Conservation (phyloP, 129 eudicot species). For the Smallanthus sonchifolius region DNA sequence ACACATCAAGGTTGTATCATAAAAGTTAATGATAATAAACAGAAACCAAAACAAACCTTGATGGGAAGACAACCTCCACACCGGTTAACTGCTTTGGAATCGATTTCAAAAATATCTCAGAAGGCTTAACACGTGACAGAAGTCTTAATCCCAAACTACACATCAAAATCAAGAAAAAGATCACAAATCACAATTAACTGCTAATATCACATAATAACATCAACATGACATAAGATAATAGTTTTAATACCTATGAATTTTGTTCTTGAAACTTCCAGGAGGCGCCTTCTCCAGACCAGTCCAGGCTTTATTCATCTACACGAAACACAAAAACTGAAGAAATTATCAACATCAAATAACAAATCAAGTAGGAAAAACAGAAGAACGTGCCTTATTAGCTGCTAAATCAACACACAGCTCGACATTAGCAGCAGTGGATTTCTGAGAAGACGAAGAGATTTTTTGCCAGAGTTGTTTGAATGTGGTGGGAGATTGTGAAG, state of each 20-base stretch:
- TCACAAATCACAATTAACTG: constrained; percentile 8
- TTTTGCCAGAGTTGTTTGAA: constrained; percentile 59
- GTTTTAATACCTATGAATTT: constrained; percentile 64
- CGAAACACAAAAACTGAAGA: not conserved
- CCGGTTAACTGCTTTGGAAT: constrained; percentile 68
- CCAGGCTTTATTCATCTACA: constrained; percentile 92
- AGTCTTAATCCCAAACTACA: constrained; percentile 73
- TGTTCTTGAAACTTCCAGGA: constrained; percentile 73
- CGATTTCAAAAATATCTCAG: constrained; percentile 89
- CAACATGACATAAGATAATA: not conserved
- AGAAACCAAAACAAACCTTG: constrained; percentile 54
- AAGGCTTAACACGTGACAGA: constrained; percentile 88
- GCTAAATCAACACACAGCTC: constrained; percentile 74
- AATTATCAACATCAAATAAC: not conserved
- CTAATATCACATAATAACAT: not conserved
- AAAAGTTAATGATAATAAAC: not conserved
- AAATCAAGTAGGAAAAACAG: not conserved
- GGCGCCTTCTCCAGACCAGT: constrained; percentile 71
- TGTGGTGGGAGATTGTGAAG: constrained; percentile 49
- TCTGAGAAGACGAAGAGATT: constrained; percentile 41
- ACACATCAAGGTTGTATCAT: not conserved
- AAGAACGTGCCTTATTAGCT: constrained; percentile 56
- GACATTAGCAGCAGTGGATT: constrained; percentile 46
- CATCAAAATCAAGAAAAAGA: constrained; percentile 31
- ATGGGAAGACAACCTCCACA: constrained; percentile 68